Evolutionary conservation across 2,329 filamentous ascomycete species (phyloP).

Genomic region (Westerdykella sp.): DNA sequence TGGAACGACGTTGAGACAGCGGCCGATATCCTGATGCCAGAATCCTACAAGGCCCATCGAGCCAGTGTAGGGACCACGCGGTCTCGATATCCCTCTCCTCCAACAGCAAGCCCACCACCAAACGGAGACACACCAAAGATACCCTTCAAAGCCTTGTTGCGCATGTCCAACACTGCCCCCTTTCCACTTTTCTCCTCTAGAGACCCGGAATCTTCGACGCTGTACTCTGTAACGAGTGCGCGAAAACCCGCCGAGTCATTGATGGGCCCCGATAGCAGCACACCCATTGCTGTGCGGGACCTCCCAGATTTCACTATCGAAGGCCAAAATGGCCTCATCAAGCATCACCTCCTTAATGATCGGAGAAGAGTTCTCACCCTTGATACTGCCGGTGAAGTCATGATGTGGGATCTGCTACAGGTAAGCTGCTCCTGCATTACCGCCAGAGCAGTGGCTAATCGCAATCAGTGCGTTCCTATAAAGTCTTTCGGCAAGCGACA

Average conservation of each 20-base stretch:
- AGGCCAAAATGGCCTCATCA: slow-evolving; percentile 90
- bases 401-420: slow-evolving; percentile 89
- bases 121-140: slow-evolving; percentile 53
- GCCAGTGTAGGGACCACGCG: slow-evolving; percentile 46
- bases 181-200: slow-evolving; percentile 57
- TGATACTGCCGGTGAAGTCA: slow-evolving; percentile 89
- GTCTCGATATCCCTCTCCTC: slow-evolving; percentile 37
- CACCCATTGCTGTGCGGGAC: slow-evolving; percentile 35
- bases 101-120: slow-evolving; percentile 25
- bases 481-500: slow-evolving; percentile 91
- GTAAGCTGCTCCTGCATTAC: slow-evolving; percentile 44
- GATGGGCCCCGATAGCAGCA: slow-evolving; percentile 34
- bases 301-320: slow-evolving; percentile 61
- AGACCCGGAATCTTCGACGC: slow-evolving; percentile 52
- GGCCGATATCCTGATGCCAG: slow-evolving; percentile 56
- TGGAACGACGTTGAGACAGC: slow-evolving; percentile 83
- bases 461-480: slow-evolving; percentile 68
- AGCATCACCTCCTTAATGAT: slow-evolving; percentile 87
- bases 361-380: slow-evolving; percentile 81
- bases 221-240: slow-evolving; percentile 44
- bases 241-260: slow-evolving; percentile 55
- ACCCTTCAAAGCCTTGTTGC: slow-evolving; percentile 68
- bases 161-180: slow-evolving; percentile 75
- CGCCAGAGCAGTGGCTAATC: slow-evolving; percentile 10
- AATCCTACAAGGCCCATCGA: slow-evolving; percentile 48